Evolutionary conservation across 257 asterid species (phyloP).

Genomic region (Prunella vulgaris): DNA sequence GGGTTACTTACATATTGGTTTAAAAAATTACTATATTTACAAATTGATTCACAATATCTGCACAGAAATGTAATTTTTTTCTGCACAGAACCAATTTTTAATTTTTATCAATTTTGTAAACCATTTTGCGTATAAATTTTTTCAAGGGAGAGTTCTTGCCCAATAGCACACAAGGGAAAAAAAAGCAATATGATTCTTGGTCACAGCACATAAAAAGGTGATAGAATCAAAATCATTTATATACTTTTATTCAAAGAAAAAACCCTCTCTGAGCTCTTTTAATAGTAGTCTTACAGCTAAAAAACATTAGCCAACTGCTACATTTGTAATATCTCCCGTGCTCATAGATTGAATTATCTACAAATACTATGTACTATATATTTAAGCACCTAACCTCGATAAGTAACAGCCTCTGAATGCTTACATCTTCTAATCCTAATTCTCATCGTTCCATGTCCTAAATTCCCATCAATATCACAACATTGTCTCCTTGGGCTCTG

Average conservation of each 20-base stretch:
- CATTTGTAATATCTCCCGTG: background rate
- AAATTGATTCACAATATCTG: no score
- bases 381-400: constrained; percentile 24
- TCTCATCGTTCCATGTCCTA: constrained; percentile 36
- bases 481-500: constrained; percentile 69
- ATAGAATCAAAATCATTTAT: background rate
- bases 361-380: constrained; percentile 2
- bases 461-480: constrained; percentile 44
- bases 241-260: background rate
- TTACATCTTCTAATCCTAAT: constrained; percentile 55
- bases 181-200: no score
- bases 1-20: no score
- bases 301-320: background rate
- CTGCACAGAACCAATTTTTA: no score
- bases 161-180: no score
- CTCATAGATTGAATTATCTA: constrained; percentile 17
- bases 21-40: no score
- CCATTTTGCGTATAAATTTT: no score
- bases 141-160: no score
- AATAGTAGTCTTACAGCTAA: background rate
- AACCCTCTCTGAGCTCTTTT: background rate
- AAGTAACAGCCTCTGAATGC: constrained; percentile 42
- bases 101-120: no score
- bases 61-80: no score
- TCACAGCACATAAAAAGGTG: no score